Evolutionary conservation across 108 stramenopile species (phyloP).

Genomic region (Stephanodiscus triporus): DNA sequence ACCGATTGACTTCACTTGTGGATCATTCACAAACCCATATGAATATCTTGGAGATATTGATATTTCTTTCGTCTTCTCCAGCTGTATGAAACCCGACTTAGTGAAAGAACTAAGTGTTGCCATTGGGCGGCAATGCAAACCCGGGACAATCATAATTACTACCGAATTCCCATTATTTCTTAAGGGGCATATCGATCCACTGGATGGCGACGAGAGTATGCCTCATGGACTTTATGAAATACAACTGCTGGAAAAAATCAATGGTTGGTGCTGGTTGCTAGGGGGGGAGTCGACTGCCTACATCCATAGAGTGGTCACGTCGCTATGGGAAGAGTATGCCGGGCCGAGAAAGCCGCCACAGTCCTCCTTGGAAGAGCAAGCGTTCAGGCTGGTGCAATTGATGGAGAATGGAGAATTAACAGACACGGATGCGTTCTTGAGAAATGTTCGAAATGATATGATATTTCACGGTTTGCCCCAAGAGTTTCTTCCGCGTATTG

Average conservation of each 20-base stretch:
- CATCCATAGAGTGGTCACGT: conserved; percentile 66
- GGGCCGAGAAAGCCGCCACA: conserved; percentile 37
- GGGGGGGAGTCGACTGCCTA: conserved; percentile 79
- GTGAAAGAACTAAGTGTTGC: conserved; percentile 56
- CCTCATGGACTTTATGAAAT: conserved; percentile 61
- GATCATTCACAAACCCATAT: conserved; percentile 78
- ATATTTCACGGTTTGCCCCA: conserved; percentile 59
- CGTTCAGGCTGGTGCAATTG: conserved; percentile 50
- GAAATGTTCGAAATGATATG: conserved; percentile 69
- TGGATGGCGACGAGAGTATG: conserved; percentile 53
- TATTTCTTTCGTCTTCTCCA: conserved; percentile 77
- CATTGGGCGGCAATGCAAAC: conserved; percentile 72
- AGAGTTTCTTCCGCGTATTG: conserved; percentile 42
- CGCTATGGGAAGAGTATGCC: conserved; percentile 51
- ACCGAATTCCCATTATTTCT: conserved; percentile 71
- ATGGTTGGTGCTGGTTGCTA: conserved; percentile 68
- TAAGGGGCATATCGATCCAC: conserved; percentile 37
- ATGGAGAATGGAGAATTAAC: conserved; percentile 49
- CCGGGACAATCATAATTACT: conserved; percentile 79
- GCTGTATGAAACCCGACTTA: conserved; percentile 57
- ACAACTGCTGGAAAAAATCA: conserved; percentile 66
- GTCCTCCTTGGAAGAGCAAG: conserved; percentile 54
- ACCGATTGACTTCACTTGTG: conserved; percentile 64
- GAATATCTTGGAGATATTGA: conserved; percentile 76
- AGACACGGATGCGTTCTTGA: conserved; percentile 51